Evolutionary conservation across 495 filamentous ascomycete genomes (phyloP), one percentile per base, ranked within the genome.

Genomic region (Parathielavia hyrcaniae): DNA sequence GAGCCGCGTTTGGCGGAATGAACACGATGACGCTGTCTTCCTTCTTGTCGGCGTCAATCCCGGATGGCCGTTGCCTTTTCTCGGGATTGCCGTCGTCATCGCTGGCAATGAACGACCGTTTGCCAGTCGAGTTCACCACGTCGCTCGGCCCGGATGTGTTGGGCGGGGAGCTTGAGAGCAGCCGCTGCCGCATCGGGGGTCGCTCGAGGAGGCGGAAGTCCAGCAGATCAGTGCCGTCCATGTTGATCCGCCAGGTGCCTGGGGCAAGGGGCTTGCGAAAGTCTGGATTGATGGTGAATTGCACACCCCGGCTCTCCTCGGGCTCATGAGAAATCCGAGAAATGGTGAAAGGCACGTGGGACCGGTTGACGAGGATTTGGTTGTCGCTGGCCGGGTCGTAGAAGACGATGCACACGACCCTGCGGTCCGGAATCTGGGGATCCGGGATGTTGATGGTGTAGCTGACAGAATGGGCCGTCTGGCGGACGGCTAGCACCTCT

Each of bases 151-250:
- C 53, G 2, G 64, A 62, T 3, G 43, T 13, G 26, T 58, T 58
- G 4, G 64, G 65, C 0, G 64, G 63, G 8, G 65, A 51, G 35
- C 49, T 67, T 34, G 65, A 66, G 14, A 67, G 62, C 23, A 57
- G 50, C 11, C 67, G 62, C 20, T 73, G 58, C 19, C 59, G 58
- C 7, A 69, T 69, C 20, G 73, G 71, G 13, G 69, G 69, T 55
- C 75, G 75, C 61, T 78, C 76, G 39, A 79, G 62, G 20, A 79
- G 76, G 44, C 77, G 70, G 54, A 79, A 79, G 59, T 79, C 77
- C 23, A 79, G 64, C 35, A 78, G 66, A 41, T 77, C 74, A 13
- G 59, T 66, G 36, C 67, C 64, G 52, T 67, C 58, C 62, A 78
- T 67, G 52, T 63, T 76, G 54, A 78, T 77, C 49, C 75, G 67